Base-by-base conservation (phyloP, 352 stramenopile genomes). In the Globisporangium paroecandrum region DNA sequence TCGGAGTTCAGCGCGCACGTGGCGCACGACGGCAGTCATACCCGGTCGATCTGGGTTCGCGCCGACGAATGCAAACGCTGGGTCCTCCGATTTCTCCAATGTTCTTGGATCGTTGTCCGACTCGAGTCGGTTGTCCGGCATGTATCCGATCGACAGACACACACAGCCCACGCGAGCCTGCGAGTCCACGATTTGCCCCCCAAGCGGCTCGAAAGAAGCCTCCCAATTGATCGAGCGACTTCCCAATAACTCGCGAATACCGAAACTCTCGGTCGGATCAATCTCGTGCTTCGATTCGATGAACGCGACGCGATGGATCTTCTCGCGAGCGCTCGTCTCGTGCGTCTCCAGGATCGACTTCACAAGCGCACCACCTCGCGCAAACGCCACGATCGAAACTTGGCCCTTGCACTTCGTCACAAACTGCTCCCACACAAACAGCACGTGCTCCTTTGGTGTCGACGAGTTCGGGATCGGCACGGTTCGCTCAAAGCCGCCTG, bases 271-370 rank as follows among this genome's bases (percentile, higher is more conserved):
- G 22, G 83, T 89, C 47, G 85, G 76, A 59, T 95, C 83, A 38
- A 96, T 94, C 68, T 93, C 83, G 63, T 96, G 89, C 72, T 93
- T 93, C n/a, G 85, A 94, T 64, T 96, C 85, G 47, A 96, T 90
- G 55, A 96, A 86, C 24, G 83, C 83, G 59, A 96, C 81, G 24
- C 89, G 87, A 66, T 94, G 75, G 36, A 96, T 77, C 71, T 94
- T 94, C 41, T 93, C 81, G 38, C 87, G 89, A 12, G 80, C 77
- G 34, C 79, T 88, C 18, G 81, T 72, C 70, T 95, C 87, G 46
- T 90, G 85, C 8, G 85, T 87, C 61, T 96, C 85, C 29, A 96
- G 64, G 38, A 96, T 87, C 18, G 89, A 92, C 69, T 94, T 94
- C 12, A 91, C 83, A 12, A 96, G 75, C 12, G 87, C 81, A 32